Percentiles rank a stretch among this genome's conserved stretches.
Conservation (phyloP, 75 land plant genomes). For the Sequoiadendron giganteum region DNA sequence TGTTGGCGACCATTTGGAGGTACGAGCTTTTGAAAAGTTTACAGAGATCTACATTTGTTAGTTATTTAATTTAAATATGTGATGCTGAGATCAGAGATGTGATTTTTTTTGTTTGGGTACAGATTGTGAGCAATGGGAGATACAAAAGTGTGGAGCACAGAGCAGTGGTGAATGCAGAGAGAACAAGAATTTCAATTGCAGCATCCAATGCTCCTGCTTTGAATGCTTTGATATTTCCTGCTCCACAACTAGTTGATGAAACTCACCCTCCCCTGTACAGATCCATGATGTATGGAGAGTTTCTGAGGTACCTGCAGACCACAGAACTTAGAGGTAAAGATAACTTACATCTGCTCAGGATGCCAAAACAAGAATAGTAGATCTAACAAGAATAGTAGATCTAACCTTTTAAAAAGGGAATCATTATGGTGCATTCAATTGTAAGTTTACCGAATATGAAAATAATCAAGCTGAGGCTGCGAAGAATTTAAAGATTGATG, state of each 20-base stretch:
- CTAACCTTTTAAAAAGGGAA: no score
- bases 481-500: no score
- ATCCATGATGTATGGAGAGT: constrained; percentile 53
- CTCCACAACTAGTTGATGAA: constrained; percentile 37
- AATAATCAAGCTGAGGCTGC: no score
- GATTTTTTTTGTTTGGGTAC: background rate
- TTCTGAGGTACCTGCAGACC: constrained; percentile 34
- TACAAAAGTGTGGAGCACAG: constrained; percentile 77
- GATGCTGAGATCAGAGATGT: background rate
- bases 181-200: constrained; percentile 54
- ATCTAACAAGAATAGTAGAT: background rate
- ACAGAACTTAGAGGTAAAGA: constrained; percentile 18
- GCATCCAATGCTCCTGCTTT: constrained; percentile 45
- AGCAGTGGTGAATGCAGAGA: constrained; percentile 48
- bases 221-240: constrained; percentile 44
- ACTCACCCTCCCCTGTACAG: constrained; percentile 31
- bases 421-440: no score
- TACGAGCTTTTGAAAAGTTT: constrained; percentile 3
- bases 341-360: background rate
- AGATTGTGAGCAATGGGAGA: constrained; percentile 79
- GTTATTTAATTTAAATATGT: background rate
- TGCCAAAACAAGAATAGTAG: background rate
- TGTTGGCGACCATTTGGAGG: constrained; percentile 54
- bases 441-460: no score
- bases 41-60: no score